phyloP scores from a whole-genome alignment of 176 grass and related monocot genomes.

The Avena eriantha region DNA sequence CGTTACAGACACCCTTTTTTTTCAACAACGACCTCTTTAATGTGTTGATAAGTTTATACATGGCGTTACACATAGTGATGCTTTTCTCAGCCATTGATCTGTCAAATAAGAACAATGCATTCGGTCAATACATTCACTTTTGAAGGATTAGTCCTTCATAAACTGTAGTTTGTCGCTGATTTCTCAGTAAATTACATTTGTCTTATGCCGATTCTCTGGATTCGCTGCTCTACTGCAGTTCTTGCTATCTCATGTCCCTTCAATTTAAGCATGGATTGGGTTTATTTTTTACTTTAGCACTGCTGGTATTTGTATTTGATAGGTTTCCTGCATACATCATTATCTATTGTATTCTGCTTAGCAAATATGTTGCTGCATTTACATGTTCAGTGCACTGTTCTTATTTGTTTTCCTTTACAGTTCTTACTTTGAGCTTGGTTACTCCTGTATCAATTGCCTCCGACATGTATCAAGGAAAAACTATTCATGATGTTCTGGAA shows the following conservation, averaged over 20 bases:
- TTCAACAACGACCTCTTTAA: background rate
- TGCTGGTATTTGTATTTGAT: slow-evolving; percentile 12
- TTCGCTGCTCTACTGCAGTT: background rate
- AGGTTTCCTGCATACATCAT: background rate
- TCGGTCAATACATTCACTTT: background rate
- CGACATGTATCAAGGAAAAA: background rate
- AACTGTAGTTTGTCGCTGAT: background rate
- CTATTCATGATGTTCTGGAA: background rate
- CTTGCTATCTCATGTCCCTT: background rate
- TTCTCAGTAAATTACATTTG: background rate
- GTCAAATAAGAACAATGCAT: background rate
- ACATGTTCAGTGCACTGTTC: background rate
- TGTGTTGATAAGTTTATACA: background rate
- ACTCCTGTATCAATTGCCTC: background rate
- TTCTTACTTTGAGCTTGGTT: slow-evolving; percentile 2
- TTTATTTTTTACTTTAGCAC: background rate
- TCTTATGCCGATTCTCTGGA: background rate
- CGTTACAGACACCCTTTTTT: too few species aligned
- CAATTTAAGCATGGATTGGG: background rate
- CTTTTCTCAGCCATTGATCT: background rate
- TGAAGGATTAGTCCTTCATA: background rate
- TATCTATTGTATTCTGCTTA: background rate
- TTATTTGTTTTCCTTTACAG: background rate
- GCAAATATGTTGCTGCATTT: background rate
- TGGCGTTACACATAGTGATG: too few species aligned